Conservation (phyloP, 768 basidiomycete genomes). For the Kwoniella dejecticola region DNA sequence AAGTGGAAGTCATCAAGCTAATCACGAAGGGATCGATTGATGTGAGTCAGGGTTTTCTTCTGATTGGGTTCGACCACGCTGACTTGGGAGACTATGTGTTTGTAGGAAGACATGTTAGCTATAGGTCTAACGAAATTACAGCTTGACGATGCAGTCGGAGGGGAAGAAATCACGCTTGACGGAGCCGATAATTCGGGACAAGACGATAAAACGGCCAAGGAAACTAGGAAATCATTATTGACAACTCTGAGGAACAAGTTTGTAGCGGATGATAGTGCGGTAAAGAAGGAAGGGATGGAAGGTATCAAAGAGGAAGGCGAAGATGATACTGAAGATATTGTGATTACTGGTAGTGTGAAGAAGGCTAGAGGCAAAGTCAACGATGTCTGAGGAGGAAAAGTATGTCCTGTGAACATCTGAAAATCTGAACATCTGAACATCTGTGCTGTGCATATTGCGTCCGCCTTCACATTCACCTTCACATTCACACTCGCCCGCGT, state of each 20-base stretch:
- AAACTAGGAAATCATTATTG: slow-evolving; percentile 85
- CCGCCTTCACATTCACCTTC: no score
- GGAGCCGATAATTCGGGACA: slow-evolving; percentile 60
- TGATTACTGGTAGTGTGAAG: slow-evolving; percentile 25
- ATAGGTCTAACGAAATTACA: slow-evolving; percentile 88
- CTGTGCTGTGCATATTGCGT: no score
- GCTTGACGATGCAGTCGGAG: slow-evolving; percentile 91
- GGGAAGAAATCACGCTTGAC: slow-evolving; percentile 63
- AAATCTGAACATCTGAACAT: no score
- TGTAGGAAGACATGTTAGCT: slow-evolving; percentile 86
- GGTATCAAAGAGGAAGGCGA: slow-evolving; percentile 18
- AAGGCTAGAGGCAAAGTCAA: slow-evolving; percentile 36
- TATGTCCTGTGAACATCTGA: no score
- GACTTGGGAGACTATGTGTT: no score
- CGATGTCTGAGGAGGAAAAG: not conserved
- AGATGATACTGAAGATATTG: slow-evolving; percentile 8
- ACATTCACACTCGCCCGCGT: no score
- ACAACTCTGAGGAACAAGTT: slow-evolving; percentile 80
- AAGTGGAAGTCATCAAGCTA: slow-evolving; percentile 92
- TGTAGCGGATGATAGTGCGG: slow-evolving; percentile 55
- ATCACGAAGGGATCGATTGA: slow-evolving; percentile 90
- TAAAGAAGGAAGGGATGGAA: slow-evolving; percentile 9
- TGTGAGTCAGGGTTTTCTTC: slow-evolving; percentile 22
- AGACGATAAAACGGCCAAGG: slow-evolving; percentile 68
- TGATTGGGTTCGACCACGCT: no score